These are phyloP conservation scores for sweet orange (Citrus sinensis) DNA, from an alignment of 345 rosid species.

Conservation along the genomic window DVS_A1.0 CM039166.1:13673001-13673500, in stretches of 20 bases:
- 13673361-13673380: too few species aligned
- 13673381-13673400: too few species aligned
- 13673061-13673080: not conserved
- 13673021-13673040: too few species aligned
- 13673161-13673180: constrained; percentile 62
- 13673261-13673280: constrained; percentile 47
- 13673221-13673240: not conserved
- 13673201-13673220: not conserved
- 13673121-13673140: constrained; percentile 87
- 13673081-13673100: not conserved
- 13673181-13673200: constrained; percentile 55
- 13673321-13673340: not conserved
- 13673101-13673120: constrained; percentile 82
- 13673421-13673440: constrained; percentile 75
- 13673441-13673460: constrained; percentile 62
- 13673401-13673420: constrained; percentile 99
- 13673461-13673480: constrained; percentile 80
- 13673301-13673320: constrained; percentile 97
- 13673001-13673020: too few species aligned
- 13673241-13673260: not conserved
- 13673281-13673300: constrained; percentile 49
- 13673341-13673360: too few species aligned
- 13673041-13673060: too few species aligned
- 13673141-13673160: constrained; percentile 88
- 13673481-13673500: constrained; percentile 50